Evolutionary conservation across 2,329 filamentous ascomycete species (phyloP).

Genomic region (Bipolaris zeicola): DNA sequence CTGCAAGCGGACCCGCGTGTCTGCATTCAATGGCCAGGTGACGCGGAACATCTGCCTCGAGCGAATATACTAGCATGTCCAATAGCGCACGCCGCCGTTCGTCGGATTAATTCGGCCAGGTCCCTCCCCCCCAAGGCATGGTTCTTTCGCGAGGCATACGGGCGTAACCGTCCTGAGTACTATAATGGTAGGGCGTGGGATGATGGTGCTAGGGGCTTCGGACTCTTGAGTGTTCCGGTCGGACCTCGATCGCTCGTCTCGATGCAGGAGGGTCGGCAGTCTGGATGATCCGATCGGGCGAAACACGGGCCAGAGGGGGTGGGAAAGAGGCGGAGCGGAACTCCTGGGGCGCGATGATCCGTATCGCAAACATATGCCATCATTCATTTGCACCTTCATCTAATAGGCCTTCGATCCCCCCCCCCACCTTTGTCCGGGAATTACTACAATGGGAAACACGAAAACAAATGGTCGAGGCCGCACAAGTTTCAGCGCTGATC

Average conservation of each 20-base stretch:
- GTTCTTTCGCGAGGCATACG: no score
- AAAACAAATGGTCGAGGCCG: no score
- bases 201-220: constrained; percentile 2
- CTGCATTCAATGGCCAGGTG: no score
- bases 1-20: no score
- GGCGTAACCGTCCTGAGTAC: no score
- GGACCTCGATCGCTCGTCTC: constrained; percentile 6
- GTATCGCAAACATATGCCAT: constrained; percentile 3
- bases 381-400: constrained; percentile 15
- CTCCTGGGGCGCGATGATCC: constrained; percentile 13
- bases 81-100: no score
- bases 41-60: no score
- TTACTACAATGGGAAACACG: no score
- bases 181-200: not conserved
- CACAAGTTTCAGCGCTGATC: constrained; percentile 23
- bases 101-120: no score
- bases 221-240: constrained; percentile 13
- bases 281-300: constrained; percentile 26
- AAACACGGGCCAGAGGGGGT: constrained; percentile 22
- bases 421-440: constrained; percentile 13
- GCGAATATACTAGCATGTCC: no score
- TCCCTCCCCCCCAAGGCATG: no score
- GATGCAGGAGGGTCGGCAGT: constrained; percentile 10
- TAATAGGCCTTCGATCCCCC: constrained; percentile 6
- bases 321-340: constrained; percentile 14